These are phyloP conservation scores for Discostella stelligeroides DNA, from an alignment of 108 stramenopile genomes.

Conservation along the genomic window DNA sequence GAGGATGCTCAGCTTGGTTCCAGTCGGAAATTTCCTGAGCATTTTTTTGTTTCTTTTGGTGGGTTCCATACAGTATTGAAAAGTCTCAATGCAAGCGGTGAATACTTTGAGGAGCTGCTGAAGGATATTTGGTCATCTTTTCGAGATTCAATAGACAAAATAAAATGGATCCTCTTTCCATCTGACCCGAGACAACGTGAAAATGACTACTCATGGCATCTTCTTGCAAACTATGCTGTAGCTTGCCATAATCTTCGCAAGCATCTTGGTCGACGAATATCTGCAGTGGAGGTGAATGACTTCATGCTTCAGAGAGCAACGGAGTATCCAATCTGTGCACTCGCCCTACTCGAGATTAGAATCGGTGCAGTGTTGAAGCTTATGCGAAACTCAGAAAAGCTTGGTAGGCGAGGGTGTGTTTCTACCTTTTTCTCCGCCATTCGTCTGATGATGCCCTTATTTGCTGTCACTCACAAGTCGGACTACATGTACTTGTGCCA, in stretches of 20 bases:
- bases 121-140: constrained; percentile 8
- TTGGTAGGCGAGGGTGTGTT: constrained; percentile 6
- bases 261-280: no score
- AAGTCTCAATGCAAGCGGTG: background rate
- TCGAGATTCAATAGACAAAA: constrained; percentile 2
- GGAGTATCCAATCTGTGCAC: constrained; percentile 3
- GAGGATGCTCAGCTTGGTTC: background rate
- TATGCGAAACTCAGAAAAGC: no score
- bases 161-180: constrained; percentile 11
- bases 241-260: background rate
- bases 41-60: constrained; percentile 1
- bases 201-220: constrained; percentile 3
- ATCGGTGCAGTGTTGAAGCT: constrained; percentile 18
- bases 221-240: constrained; percentile 14
- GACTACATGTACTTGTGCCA: constrained; percentile 6
- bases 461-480: constrained; percentile 9
- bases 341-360: constrained; percentile 14
- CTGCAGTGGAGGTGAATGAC: no score
- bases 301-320: constrained; percentile 8
- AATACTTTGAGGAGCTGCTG: constrained; percentile 12
- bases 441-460: constrained; percentile 5
- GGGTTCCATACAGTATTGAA: constrained; percentile 5
- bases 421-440: constrained; percentile 2
- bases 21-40: background rate
- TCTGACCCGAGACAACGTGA: constrained; percentile 11